Percentiles rank a stretch among this genome's conserved stretches.
Conservation (phyloP, 441 rosid species). For the Flueggea neowawraea region DNA sequence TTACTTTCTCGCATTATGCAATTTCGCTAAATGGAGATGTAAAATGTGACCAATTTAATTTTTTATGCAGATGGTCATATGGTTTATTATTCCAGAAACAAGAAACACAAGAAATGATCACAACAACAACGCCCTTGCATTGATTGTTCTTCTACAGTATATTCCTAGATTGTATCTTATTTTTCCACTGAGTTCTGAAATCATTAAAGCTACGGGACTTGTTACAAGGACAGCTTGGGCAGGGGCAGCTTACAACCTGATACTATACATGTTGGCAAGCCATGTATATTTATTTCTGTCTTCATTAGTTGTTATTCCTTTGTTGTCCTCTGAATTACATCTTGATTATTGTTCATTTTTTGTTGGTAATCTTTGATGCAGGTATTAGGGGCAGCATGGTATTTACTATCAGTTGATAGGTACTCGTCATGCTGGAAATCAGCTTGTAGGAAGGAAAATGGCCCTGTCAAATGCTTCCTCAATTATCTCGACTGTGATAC, state of each 20-base stretch:
- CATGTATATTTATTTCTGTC: slow-evolving; percentile 54
- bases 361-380: slow-evolving; percentile 20
- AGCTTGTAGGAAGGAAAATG: slow-evolving; percentile 46
- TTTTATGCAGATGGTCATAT: slow-evolving; percentile 65
- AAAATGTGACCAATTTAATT: neutral
- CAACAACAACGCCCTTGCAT: slow-evolving; percentile 75
- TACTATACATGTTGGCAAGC: slow-evolving; percentile 90
- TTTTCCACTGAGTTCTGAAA: slow-evolving; percentile 83
- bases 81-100: slow-evolving; percentile 77
- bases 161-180: slow-evolving; percentile 85
- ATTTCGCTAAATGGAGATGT: neutral
- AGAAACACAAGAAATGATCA: slow-evolving; percentile 55
- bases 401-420: slow-evolving; percentile 70
- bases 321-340: neutral
- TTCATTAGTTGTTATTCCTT: slow-evolving; percentile 7
- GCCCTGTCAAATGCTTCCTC: slow-evolving; percentile 38
- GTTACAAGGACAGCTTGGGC: slow-evolving; percentile 99
- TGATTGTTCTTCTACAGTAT: slow-evolving; percentile 82
- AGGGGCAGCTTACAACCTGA: slow-evolving; percentile 93
- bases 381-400: slow-evolving; percentile 94
- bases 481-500: slow-evolving; percentile 70
- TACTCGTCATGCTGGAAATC: slow-evolving; percentile 65
- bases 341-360: neutral
- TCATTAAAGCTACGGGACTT: slow-evolving; percentile 84
- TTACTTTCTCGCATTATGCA: neutral